Conservation (phyloP, 2,329 filamentous ascomycete genomes). For the Cephalotrichum gorgonifer region DNA sequence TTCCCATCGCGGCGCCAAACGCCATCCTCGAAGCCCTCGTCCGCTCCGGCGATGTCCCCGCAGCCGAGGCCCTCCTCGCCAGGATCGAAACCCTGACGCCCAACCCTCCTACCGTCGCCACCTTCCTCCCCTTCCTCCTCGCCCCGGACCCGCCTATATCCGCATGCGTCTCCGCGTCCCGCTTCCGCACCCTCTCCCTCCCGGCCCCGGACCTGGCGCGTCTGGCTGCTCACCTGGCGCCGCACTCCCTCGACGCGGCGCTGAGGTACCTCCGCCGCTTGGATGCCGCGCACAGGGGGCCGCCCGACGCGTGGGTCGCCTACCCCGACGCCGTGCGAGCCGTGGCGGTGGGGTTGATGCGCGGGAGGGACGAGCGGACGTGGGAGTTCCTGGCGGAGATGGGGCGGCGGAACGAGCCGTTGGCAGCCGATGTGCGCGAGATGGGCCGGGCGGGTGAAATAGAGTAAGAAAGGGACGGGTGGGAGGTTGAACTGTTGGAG, state of each 20-base stretch:
- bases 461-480: no score
- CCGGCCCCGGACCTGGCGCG: neutral
- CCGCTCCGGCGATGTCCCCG: slow-evolving; percentile 6
- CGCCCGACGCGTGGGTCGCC: neutral
- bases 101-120: slow-evolving; percentile 10
- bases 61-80: slow-evolving; percentile 9
- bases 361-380: neutral
- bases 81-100: slow-evolving; percentile 9
- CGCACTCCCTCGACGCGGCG: neutral
- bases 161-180: neutral
- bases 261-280: slow-evolving; percentile 2
- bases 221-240: neutral
- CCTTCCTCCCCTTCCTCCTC: slow-evolving; percentile 7
- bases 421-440: neutral
- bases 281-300: neutral
- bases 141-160: slow-evolving; percentile 7
- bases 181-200: slow-evolving; percentile 1
- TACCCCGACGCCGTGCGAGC: slow-evolving; percentile 2
- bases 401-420: neutral
- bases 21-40: slow-evolving; percentile 22
- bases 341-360: slow-evolving; percentile 4
- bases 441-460: neutral
- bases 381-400: slow-evolving; percentile 2
- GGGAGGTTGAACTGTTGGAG: no score
- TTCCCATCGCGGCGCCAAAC: slow-evolving; percentile 24